phyloP scores from a whole-genome alignment of 106 monocot species.

The Chionographis japonica region DNA sequence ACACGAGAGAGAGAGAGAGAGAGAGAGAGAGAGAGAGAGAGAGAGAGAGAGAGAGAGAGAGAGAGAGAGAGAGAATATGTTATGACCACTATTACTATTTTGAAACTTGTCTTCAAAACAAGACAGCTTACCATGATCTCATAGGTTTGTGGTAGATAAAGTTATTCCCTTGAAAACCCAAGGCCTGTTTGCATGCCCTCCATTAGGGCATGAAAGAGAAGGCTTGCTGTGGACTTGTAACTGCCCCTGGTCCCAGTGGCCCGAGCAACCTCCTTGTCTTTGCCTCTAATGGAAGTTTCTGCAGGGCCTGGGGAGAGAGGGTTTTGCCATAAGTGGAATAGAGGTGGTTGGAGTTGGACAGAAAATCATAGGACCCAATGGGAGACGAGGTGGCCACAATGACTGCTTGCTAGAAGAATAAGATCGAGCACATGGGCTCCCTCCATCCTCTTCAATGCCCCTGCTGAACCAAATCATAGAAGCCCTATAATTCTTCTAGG shows the following conservation, averaged over 20 bases:
- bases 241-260: slow-evolving; percentile 29
- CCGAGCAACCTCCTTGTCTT: slow-evolving; percentile 13
- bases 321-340: slow-evolving; percentile 9
- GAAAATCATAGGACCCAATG: slow-evolving; percentile 15
- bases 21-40: too few relatives aligned
- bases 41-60: too few relatives aligned
- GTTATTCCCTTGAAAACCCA: slow-evolving; percentile 17
- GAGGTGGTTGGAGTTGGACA: not conserved
- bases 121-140: too few relatives aligned
- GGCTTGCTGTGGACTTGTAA: slow-evolving; percentile 46
- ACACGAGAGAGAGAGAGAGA: too few relatives aligned
- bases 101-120: too few relatives aligned
- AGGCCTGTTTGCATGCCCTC: slow-evolving; percentile 30
- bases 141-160: not conserved
- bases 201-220: slow-evolving; percentile 18
- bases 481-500: too few relatives aligned
- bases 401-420: not conserved
- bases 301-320: slow-evolving; percentile 10
- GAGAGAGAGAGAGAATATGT: too few relatives aligned
- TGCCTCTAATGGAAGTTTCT: slow-evolving; percentile 15
- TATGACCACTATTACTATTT: too few relatives aligned
- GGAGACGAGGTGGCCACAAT: slow-evolving; percentile 18
- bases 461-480: too few relatives aligned
- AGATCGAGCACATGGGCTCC: not conserved
- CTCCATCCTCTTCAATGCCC: not conserved